Conservation (phyloP, 768 basidiomycete genomes). For the Collybia sordida region DNA sequence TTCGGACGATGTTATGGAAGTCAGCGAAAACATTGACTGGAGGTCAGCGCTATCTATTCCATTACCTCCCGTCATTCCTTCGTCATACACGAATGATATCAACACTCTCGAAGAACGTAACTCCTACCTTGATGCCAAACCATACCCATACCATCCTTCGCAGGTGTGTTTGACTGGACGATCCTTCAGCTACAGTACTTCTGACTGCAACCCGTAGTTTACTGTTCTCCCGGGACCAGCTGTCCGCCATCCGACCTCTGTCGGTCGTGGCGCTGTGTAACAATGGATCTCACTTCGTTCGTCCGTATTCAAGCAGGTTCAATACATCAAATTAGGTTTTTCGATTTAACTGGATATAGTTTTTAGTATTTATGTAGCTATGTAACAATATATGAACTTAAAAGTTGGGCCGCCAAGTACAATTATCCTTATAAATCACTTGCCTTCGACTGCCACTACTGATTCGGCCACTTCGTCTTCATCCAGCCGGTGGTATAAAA, state of each 20-base stretch:
- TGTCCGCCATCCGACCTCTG: not conserved
- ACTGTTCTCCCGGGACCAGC: constrained; percentile 12
- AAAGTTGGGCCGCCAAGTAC: too few species aligned
- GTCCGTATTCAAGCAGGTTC: too few species aligned
- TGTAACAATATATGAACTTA: too few species aligned
- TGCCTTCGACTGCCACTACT: too few species aligned
- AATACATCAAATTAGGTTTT: too few species aligned
- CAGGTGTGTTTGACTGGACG: constrained; percentile 21
- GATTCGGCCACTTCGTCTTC: not conserved
- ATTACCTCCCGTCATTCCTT: constrained; percentile 22
- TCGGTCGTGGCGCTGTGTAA: not conserved
- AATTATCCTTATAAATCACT: too few species aligned
- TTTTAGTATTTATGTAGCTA: too few species aligned
- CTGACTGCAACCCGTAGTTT: constrained; percentile 5
- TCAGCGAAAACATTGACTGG: constrained; percentile 8
- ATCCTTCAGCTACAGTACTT: not conserved
- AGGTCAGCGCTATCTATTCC: constrained; percentile 24
- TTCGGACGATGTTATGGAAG: constrained; percentile 18
- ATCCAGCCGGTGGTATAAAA: constrained; percentile 44
- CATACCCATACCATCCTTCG: constrained; percentile 29
- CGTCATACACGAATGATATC: constrained; percentile 13
- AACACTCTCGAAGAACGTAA: constrained; percentile 29
- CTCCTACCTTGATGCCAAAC: constrained; percentile 24
- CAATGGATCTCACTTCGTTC: not conserved
- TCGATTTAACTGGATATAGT: too few species aligned